Evolutionary conservation across 164 flowering plant species (phyloP), one percentile per base, ranked within the genome.

Genomic region (Santalum album): DNA sequence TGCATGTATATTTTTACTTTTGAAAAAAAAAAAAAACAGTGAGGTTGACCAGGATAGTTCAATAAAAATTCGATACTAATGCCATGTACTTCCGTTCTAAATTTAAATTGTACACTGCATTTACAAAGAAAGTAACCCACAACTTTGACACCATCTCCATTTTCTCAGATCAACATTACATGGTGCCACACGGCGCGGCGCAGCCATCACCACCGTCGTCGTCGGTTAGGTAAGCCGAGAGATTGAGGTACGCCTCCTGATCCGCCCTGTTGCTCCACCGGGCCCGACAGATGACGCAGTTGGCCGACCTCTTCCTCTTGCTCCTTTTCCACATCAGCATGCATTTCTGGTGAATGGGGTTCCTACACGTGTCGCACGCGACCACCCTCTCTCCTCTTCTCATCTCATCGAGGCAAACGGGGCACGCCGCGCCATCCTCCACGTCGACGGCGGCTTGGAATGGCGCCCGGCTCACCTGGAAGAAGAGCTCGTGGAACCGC

Each of bases 271-370:
- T 61, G 56, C 78, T 69, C 99, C 96, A 89, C 69, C 79, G 55
- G 0, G 90, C 87, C 25, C 99, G 61, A 45, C 99, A 89, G n/a
- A 87, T 63, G 47, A 87, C 99, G 29, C 97, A 92, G 15, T 55
- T 80, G 1, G 70, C 71, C 7, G 71, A 44, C 68, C 90, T 69
- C 67, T 87, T 67, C 58, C 88, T 80, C 45, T 71, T 56, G 35
- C 79, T 83, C 67, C 77, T 78, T 83, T 73, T 86, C 99, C 99
- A 89, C 61, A 54, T 57, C 66, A 43, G 3, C 51, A 80, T 71
- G 54, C 99, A 92, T 23, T 83, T 85, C 47, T 79, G 79, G 51
- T 92, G 99, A 25, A 89, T 53, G 25, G 66, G 59, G 59, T 87
- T 90, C 70, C 73, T 46, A 26, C 99, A 92, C 1, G 80, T 73